A percentile compares a stretch with the other conserved stretches of the same genome.
These are phyloP conservation scores for Chlorella ohadii DNA, from an alignment of 139 green algal genomes.

Conservation along the genomic window DNA sequence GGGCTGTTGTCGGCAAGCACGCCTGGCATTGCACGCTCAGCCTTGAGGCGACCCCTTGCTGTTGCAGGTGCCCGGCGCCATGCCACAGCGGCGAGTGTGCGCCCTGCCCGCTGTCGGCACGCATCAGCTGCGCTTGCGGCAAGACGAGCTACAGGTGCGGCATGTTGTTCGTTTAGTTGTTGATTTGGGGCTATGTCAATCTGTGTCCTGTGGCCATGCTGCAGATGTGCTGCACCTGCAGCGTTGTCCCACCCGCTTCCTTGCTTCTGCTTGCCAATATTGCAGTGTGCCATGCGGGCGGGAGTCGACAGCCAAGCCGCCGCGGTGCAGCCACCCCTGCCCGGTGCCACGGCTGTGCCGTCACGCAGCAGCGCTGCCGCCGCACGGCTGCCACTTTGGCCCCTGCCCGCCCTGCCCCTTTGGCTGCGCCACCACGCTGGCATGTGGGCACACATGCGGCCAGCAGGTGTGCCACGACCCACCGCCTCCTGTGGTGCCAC, in stretches of 20 bases:
- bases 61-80: slow-evolving; percentile 62
- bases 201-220: too few species aligned
- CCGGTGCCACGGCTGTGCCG: slow-evolving; percentile 65
- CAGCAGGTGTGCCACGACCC: slow-evolving; percentile 70
- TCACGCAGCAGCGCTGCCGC: slow-evolving; percentile 51
- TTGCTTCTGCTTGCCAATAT: too few species aligned
- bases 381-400: slow-evolving; percentile 86
- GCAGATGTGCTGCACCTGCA: too few species aligned
- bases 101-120: slow-evolving; percentile 77
- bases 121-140: slow-evolving; percentile 81
- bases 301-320: slow-evolving; percentile 65
- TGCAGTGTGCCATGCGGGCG: slow-evolving; percentile 75
- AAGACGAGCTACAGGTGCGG: slow-evolving; percentile 46
- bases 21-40: too few species aligned
- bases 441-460: slow-evolving; percentile 72
- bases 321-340: slow-evolving; percentile 69
- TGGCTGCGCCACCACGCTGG: slow-evolving; percentile 60
- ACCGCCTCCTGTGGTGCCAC: slow-evolving; percentile 50
- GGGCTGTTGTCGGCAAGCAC: too few species aligned
- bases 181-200: too few species aligned
- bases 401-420: slow-evolving; percentile 79
- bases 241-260: too few species aligned
- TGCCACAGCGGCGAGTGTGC: slow-evolving; percentile 82
- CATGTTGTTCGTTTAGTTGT: not conserved
- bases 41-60: too few species aligned